A percentile compares a stretch with the other conserved stretches of the same genome.
These are phyloP conservation scores for Nannizzia gypsea DNA, from an alignment of 2,329 filamentous ascomycete genomes.

Conservation along the genomic window DNA sequence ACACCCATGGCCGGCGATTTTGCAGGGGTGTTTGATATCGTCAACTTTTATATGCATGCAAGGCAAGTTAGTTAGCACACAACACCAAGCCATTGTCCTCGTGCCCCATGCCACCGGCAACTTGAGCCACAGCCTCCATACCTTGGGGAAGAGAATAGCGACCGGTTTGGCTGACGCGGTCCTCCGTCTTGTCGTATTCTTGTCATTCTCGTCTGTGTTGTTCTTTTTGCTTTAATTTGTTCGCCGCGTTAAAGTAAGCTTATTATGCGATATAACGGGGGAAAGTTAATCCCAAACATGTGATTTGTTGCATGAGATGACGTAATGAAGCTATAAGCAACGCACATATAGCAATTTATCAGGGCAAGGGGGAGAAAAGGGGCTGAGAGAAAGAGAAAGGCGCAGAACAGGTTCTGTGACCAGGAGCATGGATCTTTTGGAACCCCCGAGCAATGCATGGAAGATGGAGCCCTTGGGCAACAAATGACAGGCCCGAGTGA, in stretches of 20 bases:
- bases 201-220: too few relatives aligned
- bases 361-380: neutral
- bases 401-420: neutral
- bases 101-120: neutral
- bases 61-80: too few relatives aligned
- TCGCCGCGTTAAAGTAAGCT: neutral
- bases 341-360: neutral
- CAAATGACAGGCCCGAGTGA: neutral
- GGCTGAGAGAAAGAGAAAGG: neutral
- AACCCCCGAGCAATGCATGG: neutral
- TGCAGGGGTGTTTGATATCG: neutral
- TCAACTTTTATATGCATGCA: neutral
- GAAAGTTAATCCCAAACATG: neutral
- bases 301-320: neutral
- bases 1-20: neutral
- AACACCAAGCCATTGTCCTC: neutral
- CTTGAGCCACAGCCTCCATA: neutral
- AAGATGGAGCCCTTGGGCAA: neutral
- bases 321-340: neutral
- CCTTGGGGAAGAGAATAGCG: neutral
- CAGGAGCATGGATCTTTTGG: neutral
- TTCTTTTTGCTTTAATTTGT: neutral
- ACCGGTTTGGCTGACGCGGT: neutral
- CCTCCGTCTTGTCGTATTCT: neutral
- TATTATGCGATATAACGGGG: neutral